Evolutionary conservation across 257 asterid species (phyloP), one percentile per base, ranked within the genome.

Genomic region (Ajuga chamaepitys): DNA sequence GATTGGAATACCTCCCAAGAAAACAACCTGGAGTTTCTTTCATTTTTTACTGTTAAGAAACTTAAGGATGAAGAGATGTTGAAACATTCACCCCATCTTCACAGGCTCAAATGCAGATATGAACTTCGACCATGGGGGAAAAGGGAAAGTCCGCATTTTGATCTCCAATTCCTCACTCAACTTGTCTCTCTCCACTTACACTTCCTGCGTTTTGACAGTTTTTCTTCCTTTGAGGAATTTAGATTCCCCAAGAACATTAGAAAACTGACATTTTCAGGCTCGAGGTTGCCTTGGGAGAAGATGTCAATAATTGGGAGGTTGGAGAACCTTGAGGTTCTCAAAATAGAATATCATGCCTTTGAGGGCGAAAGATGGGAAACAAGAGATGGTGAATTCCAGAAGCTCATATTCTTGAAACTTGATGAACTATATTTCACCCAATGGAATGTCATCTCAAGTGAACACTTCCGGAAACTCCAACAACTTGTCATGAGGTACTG

Each of bases 341-440:
- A 74, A 34, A 37, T 74, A 37, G 5, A 0, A 10, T 4, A 0
- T 0, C 0, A 2, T 25, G 40, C 50, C 14, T 7, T 22, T 51
- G 17, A 0, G 16, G 58, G 58, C 20, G 28, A 25, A 9, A 45
- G 52, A 46, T 75, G 80, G 78, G 32, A 45, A 2, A 74, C 74
- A 48, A 25, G 42, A 16, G 74, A 68, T 10, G 62, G 34, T 1
- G 71, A 62, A 47, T 74, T 74, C 48, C 67, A 46, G 57, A 47
- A 68, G 50, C 70, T 68, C 35, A 55, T 41, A 28, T 55, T 54
- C 61, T 67, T 67, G 62, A 24, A 62, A 24, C 32, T 74, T 20
- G 16, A 50, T 0, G 18, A n/a, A 0, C 1, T 20, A 58, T 5
- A 58, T 4, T 6, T 74, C 6, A 1, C 9, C 8, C 0, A 63